These are phyloP conservation scores for Zangia roseola DNA, from an alignment of 768 basidiomycete genomes.

Conservation along the genomic window DNA sequence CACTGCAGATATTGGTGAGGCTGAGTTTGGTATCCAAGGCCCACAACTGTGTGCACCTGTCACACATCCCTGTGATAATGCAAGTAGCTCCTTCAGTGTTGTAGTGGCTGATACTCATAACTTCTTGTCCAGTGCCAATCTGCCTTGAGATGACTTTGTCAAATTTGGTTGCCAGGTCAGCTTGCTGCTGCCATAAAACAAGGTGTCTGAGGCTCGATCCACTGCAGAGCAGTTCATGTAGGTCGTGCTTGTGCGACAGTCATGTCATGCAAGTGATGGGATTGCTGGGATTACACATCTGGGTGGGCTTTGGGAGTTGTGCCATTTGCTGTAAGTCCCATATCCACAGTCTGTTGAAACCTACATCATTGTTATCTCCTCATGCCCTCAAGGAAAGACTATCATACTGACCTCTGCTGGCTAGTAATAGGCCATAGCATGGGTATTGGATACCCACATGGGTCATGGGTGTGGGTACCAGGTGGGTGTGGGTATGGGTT, in stretches of 20 bases:
- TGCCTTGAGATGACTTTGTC: background rate
- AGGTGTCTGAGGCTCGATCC: conserved; percentile 9
- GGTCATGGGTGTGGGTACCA: too few relatives aligned
- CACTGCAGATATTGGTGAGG: background rate
- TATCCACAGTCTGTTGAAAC: conserved; percentile 1
- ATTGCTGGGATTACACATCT: background rate
- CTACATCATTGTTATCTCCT: background rate
- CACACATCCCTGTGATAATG: background rate
- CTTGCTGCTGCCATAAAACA: conserved; percentile 1
- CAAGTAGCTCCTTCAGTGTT: too few relatives aligned
- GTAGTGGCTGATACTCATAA: conserved; percentile 3
- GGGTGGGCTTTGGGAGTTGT: background rate
- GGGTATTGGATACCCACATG: too few relatives aligned
- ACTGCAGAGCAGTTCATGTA: background rate
- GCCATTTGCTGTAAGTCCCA: conserved; percentile 2
- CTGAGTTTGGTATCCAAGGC: background rate
- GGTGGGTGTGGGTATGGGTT: too few relatives aligned
- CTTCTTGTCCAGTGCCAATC: conserved; percentile 4
- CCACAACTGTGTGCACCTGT: background rate
- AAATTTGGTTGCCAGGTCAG: background rate
- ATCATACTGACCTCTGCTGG: conserved; percentile 3
- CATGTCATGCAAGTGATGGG: conserved; percentile 7
- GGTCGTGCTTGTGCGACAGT: background rate
- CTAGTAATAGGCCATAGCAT: too few relatives aligned
- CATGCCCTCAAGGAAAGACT: too few relatives aligned